A percentile compares a stretch with the other conserved stretches of the same genome.
These are phyloP conservation scores for Noccaea bulbosa DNA, from an alignment of 345 rosid species.

Conservation along the genomic window DNA sequence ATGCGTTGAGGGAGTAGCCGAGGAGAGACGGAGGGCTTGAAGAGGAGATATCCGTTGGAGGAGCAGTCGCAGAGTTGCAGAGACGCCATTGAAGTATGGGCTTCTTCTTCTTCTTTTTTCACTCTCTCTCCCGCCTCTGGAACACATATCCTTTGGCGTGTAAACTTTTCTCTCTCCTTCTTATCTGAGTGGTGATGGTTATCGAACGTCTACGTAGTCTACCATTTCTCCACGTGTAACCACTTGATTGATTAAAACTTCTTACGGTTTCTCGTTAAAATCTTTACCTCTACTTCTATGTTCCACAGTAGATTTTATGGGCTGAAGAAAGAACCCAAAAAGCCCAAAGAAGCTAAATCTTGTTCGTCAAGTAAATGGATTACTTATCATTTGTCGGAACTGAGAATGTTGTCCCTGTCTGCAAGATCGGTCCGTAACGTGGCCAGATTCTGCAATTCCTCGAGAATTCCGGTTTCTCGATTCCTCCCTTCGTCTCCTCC, in stretches of 20 bases:
- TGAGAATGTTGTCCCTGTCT: background rate
- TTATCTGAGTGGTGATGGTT: constrained; percentile 45
- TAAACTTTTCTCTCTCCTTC: constrained; percentile 27
- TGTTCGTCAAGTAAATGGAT: no score
- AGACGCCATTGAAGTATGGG: constrained; percentile 47
- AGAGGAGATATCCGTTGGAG: constrained; percentile 33
- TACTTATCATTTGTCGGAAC: no score
- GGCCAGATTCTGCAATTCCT: background rate
- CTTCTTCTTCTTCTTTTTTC: constrained; percentile 6
- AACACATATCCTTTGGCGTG: constrained; percentile 19
- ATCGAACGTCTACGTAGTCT: constrained; percentile 43
- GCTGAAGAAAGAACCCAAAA: no score
- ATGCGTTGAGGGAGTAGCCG: constrained; percentile 39
- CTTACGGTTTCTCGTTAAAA: background rate
- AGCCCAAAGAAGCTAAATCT: no score
- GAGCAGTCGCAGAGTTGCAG: constrained; percentile 44
- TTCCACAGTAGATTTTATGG: no score
- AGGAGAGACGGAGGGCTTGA: constrained; percentile 45
- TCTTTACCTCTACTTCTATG: background rate
- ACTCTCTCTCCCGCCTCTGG: constrained; percentile 25
- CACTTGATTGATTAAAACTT: background rate
- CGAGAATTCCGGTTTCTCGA: background rate
- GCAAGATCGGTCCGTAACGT: background rate
- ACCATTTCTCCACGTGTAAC: background rate
- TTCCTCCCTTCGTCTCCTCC: background rate